Conservation (phyloP, 2,329 filamentous ascomycete genomes). For the Albophoma yamanashiensis region DNA sequence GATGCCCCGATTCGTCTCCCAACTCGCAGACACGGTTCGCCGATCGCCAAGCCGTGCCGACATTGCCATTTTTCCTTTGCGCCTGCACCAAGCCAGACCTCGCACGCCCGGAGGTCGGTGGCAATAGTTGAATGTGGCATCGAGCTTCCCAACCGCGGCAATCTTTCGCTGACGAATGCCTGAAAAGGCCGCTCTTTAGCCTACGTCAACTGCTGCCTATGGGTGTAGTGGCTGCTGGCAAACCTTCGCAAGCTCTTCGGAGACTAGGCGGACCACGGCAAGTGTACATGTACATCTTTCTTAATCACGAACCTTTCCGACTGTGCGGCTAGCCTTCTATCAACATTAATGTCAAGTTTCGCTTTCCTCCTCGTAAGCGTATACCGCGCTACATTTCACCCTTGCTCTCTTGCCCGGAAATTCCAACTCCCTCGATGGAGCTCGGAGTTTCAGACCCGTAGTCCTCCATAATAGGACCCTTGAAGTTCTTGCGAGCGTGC, state of each 20-base stretch:
- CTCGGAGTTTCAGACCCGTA: not conserved
- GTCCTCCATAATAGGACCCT: constrained; percentile 34
- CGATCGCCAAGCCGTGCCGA: not conserved
- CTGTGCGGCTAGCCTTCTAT: not conserved
- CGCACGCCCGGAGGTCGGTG: not conserved
- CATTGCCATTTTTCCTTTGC: not conserved
- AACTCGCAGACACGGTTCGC: not conserved
- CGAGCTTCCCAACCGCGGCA: too few species aligned
- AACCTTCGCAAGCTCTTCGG: too few species aligned
- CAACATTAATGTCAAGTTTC: not conserved
- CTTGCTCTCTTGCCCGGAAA: not conserved
- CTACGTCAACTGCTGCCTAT: not conserved
- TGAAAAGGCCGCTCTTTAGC: not conserved
- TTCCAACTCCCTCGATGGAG: not conserved
- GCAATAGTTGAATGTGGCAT: not conserved
- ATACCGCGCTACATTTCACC: not conserved
- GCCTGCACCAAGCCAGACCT: not conserved
- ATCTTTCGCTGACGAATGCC: not conserved
- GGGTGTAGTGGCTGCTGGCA: too few species aligned
- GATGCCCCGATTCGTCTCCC: not conserved
- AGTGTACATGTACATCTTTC: not conserved
- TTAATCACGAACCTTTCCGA: not conserved
- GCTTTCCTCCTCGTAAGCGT: not conserved
- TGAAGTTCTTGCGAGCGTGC: constrained; percentile 53
- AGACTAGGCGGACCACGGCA: not conserved